These are phyloP conservation scores for Sechiopsis laciniata DNA, from an alignment of 306 rosid species.

Conservation along the genomic window DNA sequence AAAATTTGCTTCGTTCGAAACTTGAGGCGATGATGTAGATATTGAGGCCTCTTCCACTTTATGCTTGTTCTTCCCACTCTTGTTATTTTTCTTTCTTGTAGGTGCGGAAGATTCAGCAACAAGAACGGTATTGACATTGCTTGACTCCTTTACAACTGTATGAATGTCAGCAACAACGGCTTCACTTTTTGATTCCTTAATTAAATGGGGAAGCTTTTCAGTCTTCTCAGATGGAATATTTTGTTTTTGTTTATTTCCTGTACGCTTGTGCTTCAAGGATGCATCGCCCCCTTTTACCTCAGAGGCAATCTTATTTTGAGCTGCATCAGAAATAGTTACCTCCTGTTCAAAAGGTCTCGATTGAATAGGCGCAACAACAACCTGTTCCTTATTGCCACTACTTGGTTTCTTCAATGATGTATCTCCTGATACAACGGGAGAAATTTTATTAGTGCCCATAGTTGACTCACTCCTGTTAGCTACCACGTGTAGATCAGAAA, in stretches of 20 bases:
- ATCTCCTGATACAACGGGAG: constrained; percentile 34
- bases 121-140: constrained; percentile 31
- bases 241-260: constrained; percentile 58
- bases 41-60: constrained; percentile 43
- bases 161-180: constrained; percentile 30
- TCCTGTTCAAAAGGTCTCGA: constrained; percentile 43
- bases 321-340: constrained; percentile 34
- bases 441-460: constrained; percentile 28
- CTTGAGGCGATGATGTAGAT: constrained; percentile 28
- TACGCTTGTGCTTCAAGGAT: constrained; percentile 55
- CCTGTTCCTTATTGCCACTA: constrained; percentile 34
- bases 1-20: constrained; percentile 40
- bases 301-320: constrained; percentile 27
- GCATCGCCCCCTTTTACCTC: constrained; percentile 43
- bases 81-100: constrained; percentile 57
- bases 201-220: constrained; percentile 32
- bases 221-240: constrained; percentile 37
- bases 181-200: constrained; percentile 34
- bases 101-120: constrained; percentile 40
- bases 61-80: constrained; percentile 58
- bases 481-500: constrained; percentile 29
- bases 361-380: constrained; percentile 29
- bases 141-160: constrained; percentile 37
- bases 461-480: constrained; percentile 33
- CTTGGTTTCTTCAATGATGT: constrained; percentile 30